These are phyloP conservation scores for Barnettozyma populi DNA, from an alignment of 805 yeast species.

Conservation along the genomic window DNA sequence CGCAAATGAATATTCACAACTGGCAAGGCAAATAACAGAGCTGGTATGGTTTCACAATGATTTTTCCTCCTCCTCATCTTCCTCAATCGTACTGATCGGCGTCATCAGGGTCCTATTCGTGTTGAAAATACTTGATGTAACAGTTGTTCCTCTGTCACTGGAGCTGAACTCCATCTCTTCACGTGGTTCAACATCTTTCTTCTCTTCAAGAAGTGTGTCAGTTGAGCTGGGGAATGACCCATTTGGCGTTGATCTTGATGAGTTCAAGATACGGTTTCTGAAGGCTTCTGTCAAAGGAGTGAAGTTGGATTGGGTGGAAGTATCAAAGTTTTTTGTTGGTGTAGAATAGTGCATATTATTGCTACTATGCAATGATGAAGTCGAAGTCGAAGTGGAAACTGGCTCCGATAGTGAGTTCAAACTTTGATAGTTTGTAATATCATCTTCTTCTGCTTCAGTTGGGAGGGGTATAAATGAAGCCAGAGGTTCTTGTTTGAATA, in stretches of 20 bases:
- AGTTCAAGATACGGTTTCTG: conserved; percentile 12
- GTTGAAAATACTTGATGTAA: conserved; percentile 16
- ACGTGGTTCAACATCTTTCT: neutral
- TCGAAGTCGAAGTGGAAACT: conserved; percentile 9
- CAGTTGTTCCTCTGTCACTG: conserved; percentile 4
- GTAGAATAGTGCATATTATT: neutral
- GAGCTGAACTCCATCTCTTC: neutral
- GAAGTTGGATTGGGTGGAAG: conserved; percentile 2
- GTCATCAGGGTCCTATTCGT: conserved; percentile 14
- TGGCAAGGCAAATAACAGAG: no score
- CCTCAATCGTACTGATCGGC: conserved; percentile 19
- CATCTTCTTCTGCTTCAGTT: conserved; percentile 20
- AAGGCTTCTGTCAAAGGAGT: conserved; percentile 18
- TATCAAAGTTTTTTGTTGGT: neutral
- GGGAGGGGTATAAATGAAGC: neutral
- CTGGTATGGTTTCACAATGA: neutral
- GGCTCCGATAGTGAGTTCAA: conserved; percentile 11
- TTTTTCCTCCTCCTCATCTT: conserved; percentile 16
- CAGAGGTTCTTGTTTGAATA: neutral
- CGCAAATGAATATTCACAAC: no score
- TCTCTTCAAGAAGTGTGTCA: neutral
- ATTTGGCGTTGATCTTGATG: neutral
- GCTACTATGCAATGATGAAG: conserved; percentile 6
- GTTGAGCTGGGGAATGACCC: neutral
- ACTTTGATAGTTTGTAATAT: conserved; percentile 14